Conservation (phyloP, 176 grass and related monocot genomes). For the Dendrocalamus sinicus region DNA sequence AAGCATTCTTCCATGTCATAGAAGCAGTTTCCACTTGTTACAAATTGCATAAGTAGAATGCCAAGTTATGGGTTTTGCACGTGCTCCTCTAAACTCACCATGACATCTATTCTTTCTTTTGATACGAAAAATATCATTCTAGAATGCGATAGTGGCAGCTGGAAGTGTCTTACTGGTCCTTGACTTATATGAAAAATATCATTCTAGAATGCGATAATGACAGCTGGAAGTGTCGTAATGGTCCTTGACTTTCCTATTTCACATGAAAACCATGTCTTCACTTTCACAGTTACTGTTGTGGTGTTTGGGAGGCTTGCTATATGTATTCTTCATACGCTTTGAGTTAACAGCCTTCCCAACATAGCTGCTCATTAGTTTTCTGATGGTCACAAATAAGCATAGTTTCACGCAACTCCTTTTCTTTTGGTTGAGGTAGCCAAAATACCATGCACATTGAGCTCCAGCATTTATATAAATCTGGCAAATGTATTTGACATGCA, state of each 20-base stretch:
- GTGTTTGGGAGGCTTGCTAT: constrained; percentile 5
- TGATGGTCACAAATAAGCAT: not conserved
- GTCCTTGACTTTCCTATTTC: not conserved
- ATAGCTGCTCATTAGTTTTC: not conserved
- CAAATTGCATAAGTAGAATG: constrained; percentile 36
- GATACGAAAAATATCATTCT: not conserved
- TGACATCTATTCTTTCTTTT: constrained; percentile 17
- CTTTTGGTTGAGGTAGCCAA: not conserved
- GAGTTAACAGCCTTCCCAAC: constrained; percentile 5
- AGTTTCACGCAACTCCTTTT: not conserved
- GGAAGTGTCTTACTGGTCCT: constrained; percentile 16
- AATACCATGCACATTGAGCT: constrained; percentile 11
- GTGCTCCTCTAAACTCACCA: constrained; percentile 8
- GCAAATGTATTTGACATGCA: constrained; percentile 20
- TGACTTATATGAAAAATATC: not conserved
- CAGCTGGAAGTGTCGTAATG: not conserved
- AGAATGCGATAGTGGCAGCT: constrained; percentile 4
- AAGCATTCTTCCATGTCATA: constrained; percentile 21
- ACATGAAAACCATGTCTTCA: constrained; percentile 18
- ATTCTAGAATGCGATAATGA: too few species aligned
- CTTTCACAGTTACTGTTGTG: not conserved
- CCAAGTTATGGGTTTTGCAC: not conserved
- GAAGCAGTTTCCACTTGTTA: constrained; percentile 10
- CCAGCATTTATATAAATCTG: not conserved
- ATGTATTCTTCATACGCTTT: constrained; percentile 2